Evolutionary conservation across 2,329 filamentous ascomycete species (phyloP), one percentile per base, ranked within the genome.

Genomic region (Colletotrichum costaricense): DNA sequence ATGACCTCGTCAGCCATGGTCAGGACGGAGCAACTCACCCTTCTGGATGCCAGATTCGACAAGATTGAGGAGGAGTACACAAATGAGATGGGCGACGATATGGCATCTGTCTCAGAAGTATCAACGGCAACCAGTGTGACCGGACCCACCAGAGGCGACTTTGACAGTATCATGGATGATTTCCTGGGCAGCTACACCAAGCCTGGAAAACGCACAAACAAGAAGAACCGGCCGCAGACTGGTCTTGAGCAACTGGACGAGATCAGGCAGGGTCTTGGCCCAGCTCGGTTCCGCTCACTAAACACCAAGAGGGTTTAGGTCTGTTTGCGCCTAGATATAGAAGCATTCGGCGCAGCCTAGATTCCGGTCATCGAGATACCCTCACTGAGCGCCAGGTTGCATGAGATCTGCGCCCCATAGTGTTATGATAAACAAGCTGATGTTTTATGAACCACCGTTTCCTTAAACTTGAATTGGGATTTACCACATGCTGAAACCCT

Each of bases 201-300:
- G 83, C 88, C 88, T 28, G 93, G 93, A 2, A 95, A 95, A 85
- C 92, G 92, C 81, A 86, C 88, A 12, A 89, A 95, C 24, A 96
- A 95, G 85, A 95, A 95, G 84, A 93, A 93, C 22, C 94, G 93
- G 80, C 91, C 93, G 76, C 93, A 93, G 80, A 94, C 89, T 73
- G 97, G 97, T 0, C 88, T 98, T 76, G 92, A 94, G 82, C 94
- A 98, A 86, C 86, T 98, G 73, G 97, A 98, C 76, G 96, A 98
- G 84, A 93, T 99, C 64, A 88, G 97, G 66, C 89, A 89, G 75
- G 94, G 91, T 7, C 83, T 98, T 69, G 96, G 96, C 0, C 93
- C 94, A 30, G 93, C 95, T 35, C 90, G 91, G 73, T 81, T 97
- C 69, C 80, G 79, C 52, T 65, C 16, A 72, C 58, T 57, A 35